Percentiles rank a stretch among this genome's conserved stretches.
Evolutionary conservation across 2,329 filamentous ascomycete genomes (phyloP).

Genomic region (Lachnum nothofagi): DNA sequence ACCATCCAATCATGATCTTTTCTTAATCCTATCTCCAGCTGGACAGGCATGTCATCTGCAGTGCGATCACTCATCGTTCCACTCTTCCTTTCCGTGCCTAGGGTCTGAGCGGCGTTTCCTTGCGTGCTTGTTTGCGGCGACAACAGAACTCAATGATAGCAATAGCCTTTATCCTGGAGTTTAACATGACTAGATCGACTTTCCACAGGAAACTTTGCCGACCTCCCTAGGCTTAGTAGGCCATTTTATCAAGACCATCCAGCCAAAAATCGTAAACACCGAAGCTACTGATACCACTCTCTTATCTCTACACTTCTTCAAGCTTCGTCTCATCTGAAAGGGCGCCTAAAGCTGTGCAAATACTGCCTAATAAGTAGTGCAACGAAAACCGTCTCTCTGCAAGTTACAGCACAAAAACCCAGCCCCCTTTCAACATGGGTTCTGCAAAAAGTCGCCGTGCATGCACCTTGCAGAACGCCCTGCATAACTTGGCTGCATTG

Average conservation of each 20-base stretch:
- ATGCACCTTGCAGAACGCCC: conserved; percentile 10
- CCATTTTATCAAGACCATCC: neutral
- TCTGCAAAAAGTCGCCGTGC: conserved; percentile 1
- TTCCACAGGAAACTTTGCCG: no score
- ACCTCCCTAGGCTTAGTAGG: neutral
- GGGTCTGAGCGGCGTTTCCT: neutral
- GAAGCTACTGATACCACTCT: neutral
- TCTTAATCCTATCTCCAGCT: neutral
- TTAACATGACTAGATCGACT: no score
- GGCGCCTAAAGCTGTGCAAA: no score
- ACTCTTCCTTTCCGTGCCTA: neutral
- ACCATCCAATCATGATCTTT: neutral
- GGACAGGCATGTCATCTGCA: neutral
- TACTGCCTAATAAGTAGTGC: neutral
- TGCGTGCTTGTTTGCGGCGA: no score
- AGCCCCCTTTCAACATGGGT: neutral
- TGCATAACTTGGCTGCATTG: neutral
- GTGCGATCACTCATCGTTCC: neutral
- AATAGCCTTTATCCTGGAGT: no score
- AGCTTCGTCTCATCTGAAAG: neutral
- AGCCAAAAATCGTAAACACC: no score
- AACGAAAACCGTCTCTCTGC: neutral
- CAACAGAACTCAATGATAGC: no score
- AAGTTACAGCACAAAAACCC: neutral
- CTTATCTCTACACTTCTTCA: neutral